Evolutionary conservation across 371 early-diverging fungal species (phyloP).

Genomic region (Chytridium lagenaria): DNA sequence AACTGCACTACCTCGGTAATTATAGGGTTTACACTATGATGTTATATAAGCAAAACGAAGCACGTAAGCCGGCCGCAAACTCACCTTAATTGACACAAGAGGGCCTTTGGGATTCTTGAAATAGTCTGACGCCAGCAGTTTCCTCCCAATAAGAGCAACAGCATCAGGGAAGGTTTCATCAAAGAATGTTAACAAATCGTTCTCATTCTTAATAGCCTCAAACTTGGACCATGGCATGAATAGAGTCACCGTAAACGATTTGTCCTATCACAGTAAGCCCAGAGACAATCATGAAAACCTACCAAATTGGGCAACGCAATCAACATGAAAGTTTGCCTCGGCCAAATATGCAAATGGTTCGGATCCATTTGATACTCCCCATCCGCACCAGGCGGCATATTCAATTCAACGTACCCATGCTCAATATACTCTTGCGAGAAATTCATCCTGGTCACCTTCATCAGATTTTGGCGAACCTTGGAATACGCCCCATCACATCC

Average conservation of each 20-base stretch:
- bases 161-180: slow-evolving; percentile 82
- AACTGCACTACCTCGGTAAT: slow-evolving; percentile 75
- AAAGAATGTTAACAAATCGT: slow-evolving; percentile 77
- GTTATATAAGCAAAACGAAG: background rate
- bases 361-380: slow-evolving; percentile 82
- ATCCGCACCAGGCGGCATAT: slow-evolving; percentile 58
- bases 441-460: slow-evolving; percentile 76
- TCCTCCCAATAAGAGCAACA: slow-evolving; percentile 76
- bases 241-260: slow-evolving; percentile 93
- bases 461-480: slow-evolving; percentile 74
- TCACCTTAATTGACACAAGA: slow-evolving; percentile 75
- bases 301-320: slow-evolving; percentile 94
- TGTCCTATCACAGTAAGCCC: slow-evolving; percentile 62
- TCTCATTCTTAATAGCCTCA: slow-evolving; percentile 73
- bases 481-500: slow-evolving; percentile 97
- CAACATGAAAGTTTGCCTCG: slow-evolving; percentile 91
- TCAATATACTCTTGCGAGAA: slow-evolving; percentile 88
- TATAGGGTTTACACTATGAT: slow-evolving; percentile 79
- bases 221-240: slow-evolving; percentile 93
- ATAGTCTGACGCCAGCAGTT: slow-evolving; percentile 72
- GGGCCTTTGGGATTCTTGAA: slow-evolving; percentile 86
- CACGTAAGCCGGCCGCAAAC: background rate
- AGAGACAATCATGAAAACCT: slow-evolving; percentile 25
- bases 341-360: slow-evolving; percentile 97
- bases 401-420: slow-evolving; percentile 89